phyloP scores from a whole-genome alignment of 768 basidiomycete species.

The Suillus clintonianus region DNA sequence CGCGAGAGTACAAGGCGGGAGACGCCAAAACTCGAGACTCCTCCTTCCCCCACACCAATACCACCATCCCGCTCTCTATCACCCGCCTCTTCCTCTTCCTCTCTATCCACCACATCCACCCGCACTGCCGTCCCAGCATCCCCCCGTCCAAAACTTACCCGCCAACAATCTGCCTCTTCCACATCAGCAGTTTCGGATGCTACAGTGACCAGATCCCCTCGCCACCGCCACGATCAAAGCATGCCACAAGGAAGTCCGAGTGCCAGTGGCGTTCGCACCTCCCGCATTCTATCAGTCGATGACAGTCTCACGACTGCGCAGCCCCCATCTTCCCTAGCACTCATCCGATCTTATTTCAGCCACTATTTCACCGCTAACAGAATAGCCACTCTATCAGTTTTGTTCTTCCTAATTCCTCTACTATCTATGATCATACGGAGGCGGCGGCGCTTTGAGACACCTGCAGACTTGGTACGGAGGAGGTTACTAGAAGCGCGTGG shows the following conservation, averaged over 20 bases:
- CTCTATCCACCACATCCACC: conserved; percentile 70
- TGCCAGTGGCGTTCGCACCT: conserved; percentile 14
- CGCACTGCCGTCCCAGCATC: conserved; percentile 63
- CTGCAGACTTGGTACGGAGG: conserved; percentile 60
- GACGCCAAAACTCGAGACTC: conserved; percentile 13
- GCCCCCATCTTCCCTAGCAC: conserved; percentile 33
- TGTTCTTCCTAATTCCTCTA: conserved; percentile 44
- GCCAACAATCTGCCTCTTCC: conserved; percentile 18
- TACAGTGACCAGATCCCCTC: conserved; percentile 24
- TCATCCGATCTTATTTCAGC: conserved; percentile 49
- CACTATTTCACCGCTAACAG: conserved; percentile 51
- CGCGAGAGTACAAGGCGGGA: conserved; percentile 16
- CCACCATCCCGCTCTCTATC: conserved; percentile 38
- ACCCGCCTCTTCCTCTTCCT: conserved; percentile 64
- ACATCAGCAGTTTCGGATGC: conserved; percentile 25
- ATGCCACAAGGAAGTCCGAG: conserved; percentile 15
- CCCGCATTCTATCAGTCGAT: conserved; percentile 11
- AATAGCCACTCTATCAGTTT: conserved; percentile 44
- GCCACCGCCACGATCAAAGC: conserved; percentile 7
- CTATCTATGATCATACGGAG: conserved; percentile 53
- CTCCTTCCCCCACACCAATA: conserved; percentile 25
- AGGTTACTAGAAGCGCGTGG: conserved; percentile 47
- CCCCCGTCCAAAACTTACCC: conserved; percentile 14
- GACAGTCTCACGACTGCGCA: conserved; percentile 13
- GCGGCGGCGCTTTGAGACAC: conserved; percentile 36